Conservation (phyloP, 73 alveolate species). For the Paramecium pentaurelia region DNA sequence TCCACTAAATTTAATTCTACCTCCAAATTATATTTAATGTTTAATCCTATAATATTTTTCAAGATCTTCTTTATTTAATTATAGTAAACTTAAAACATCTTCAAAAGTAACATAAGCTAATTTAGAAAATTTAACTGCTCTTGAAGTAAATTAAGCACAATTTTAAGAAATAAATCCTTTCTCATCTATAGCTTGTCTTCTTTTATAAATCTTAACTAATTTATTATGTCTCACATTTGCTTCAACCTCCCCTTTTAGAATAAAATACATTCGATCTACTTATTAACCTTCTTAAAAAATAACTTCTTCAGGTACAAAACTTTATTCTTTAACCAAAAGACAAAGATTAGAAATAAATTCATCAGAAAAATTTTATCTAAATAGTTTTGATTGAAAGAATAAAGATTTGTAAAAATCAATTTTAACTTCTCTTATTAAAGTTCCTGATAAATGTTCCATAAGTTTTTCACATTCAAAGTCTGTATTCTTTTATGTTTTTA, state of each 20-base stretch:
- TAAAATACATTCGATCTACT: constrained; percentile 31
- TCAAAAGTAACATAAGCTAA: constrained; percentile 32
- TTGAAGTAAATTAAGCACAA: neutral
- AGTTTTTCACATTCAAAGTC: constrained; percentile 14
- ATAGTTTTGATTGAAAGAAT: neutral
- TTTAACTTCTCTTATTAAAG: constrained; percentile 41
- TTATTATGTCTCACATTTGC: neutral
- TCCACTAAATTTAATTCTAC: constrained; percentile 26
- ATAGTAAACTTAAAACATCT: neutral
- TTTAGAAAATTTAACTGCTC: constrained; percentile 26
- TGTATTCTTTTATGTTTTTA: neutral
- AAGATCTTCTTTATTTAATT: neutral
- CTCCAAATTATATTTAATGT: constrained; percentile 29
- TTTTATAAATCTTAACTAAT: neutral
- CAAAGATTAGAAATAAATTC: constrained; percentile 25
- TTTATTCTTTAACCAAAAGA: constrained; percentile 36
- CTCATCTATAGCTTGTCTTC: neutral
- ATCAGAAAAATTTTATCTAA: constrained; percentile 24
- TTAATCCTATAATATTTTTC: neutral
- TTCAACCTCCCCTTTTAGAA: constrained; percentile 55
- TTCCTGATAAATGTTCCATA: constrained; percentile 14
- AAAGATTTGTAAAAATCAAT: constrained; percentile 32
- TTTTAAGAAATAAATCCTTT: constrained; percentile 15
- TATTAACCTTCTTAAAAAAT: constrained; percentile 13
- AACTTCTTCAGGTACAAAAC: constrained; percentile 58